phyloP scores from a whole-genome alignment of 1,284 basidiomycete species.

The Apiotrichum veenhuisii region DNA sequence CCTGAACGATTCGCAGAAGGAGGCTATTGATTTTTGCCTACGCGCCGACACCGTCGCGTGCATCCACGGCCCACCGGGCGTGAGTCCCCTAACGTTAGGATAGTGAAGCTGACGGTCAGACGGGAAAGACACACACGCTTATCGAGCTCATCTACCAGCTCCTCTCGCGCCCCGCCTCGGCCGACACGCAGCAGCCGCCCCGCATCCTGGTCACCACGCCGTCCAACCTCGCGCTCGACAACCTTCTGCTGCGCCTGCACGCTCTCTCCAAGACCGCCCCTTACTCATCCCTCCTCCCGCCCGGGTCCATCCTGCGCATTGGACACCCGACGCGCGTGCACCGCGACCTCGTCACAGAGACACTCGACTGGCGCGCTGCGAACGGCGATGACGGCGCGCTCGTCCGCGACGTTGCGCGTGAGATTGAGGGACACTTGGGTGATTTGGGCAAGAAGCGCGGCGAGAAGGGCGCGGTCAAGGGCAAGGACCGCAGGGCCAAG shows the following conservation, averaged over 20 bases:
- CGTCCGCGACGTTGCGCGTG: constrained; percentile 77
- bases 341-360: constrained; percentile 67
- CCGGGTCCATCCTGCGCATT: constrained; percentile 62
- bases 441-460: constrained; percentile 73
- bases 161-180: constrained; percentile 49
- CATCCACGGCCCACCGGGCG: constrained; percentile 94
- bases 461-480: constrained; percentile 59
- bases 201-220: constrained; percentile 55
- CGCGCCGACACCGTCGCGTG: constrained; percentile 68
- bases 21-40: constrained; percentile 56
- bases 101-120: constrained; percentile 39
- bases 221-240: constrained; percentile 58
- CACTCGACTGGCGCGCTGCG: constrained; percentile 81
- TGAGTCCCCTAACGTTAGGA: constrained; percentile 40
- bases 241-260: constrained; percentile 74
- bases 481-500: constrained; percentile 71
- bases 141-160: constrained; percentile 85
- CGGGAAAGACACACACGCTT: constrained; percentile 88
- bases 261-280: constrained; percentile 23
- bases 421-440: constrained; percentile 67
- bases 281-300: constrained; percentile 39
- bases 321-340: constrained; percentile 93
- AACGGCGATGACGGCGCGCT: constrained; percentile 73
- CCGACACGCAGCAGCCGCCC: constrained; percentile 43
- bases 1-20: constrained; percentile 78